A percentile compares a stretch with the other conserved stretches of the same genome.
Conservation (phyloP, 495 filamentous ascomycete genomes). For the Hypoxylon fuscum region DNA sequence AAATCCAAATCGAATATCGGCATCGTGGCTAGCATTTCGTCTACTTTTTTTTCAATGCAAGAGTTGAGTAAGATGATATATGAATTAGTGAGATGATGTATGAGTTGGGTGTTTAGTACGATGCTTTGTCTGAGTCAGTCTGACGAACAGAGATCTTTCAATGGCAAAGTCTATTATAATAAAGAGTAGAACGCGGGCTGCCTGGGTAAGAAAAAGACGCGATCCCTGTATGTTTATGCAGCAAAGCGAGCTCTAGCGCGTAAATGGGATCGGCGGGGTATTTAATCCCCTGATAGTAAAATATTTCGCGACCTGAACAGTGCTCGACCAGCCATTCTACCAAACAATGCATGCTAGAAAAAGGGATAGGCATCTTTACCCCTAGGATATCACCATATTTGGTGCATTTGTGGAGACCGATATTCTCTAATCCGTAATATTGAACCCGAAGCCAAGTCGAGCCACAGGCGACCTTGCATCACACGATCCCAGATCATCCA, state of each 20-base stretch:
- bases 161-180: constrained; percentile 5
- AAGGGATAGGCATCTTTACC: no score
- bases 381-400: background rate
- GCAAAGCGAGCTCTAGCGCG: constrained; percentile 30
- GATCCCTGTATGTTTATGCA: constrained; percentile 15
- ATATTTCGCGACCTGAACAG: background rate
- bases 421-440: background rate
- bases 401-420: background rate
- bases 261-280: constrained; percentile 22
- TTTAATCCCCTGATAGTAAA: background rate
- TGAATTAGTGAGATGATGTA: background rate
- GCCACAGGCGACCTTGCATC: constrained; percentile 22
- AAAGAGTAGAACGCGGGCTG: constrained; percentile 1
- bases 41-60: background rate
- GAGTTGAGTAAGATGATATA: background rate
- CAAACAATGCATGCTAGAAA: no score
- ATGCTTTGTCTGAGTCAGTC: constrained; percentile 1
- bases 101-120: constrained; percentile 4
- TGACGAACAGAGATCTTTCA: constrained; percentile 3
- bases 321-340: background rate
- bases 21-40: constrained; percentile 48
- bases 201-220: constrained; percentile 31
- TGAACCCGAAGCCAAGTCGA: background rate
- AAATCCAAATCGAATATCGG: constrained; percentile 43
- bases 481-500: constrained; percentile 21